These are phyloP conservation scores for Eucalyptus viminalis DNA, from an alignment of 345 rosid species.

Conservation along the genomic window DNA sequence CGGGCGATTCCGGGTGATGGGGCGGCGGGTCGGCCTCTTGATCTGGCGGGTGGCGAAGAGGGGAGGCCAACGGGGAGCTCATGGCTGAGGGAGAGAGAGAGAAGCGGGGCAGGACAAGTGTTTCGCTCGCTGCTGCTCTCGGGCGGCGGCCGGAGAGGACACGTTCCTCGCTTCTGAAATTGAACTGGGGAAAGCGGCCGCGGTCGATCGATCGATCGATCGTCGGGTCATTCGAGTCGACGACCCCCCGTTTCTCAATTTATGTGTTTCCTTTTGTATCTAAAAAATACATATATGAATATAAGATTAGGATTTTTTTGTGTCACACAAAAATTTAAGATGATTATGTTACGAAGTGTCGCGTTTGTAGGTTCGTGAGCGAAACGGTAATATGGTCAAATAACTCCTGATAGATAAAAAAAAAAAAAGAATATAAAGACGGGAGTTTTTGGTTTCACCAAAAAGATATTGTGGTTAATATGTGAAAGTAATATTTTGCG, in stretches of 20 bases:
- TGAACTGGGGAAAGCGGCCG: neutral
- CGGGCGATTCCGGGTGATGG: neutral
- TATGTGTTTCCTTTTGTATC: too few relatives aligned
- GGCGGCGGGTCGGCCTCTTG: neutral
- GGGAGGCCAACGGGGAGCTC: neutral
- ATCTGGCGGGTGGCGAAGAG: neutral
- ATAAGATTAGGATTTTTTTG: too few relatives aligned
- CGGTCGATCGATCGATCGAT: neutral
- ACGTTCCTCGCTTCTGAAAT: neutral
- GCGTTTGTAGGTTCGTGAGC: too few relatives aligned
- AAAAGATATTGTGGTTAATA: too few relatives aligned
- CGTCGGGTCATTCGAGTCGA: neutral
- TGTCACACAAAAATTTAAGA: rapidly evolving
- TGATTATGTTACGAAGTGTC: too few relatives aligned
- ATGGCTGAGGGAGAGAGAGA: neutral
- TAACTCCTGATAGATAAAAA: rapidly evolving
- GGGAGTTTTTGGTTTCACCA: too few relatives aligned
- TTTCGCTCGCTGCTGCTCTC: neutral
- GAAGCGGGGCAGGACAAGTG: neutral
- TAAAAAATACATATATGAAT: too few relatives aligned
- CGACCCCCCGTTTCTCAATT: neutral
- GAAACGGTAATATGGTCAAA: rapidly evolving
- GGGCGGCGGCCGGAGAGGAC: neutral
- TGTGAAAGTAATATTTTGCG: too few relatives aligned
- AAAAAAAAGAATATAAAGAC: too few relatives aligned